phyloP scores from a whole-genome alignment of 2,329 filamentous ascomycete genomes.

The Grosmannia serpens region DNA sequence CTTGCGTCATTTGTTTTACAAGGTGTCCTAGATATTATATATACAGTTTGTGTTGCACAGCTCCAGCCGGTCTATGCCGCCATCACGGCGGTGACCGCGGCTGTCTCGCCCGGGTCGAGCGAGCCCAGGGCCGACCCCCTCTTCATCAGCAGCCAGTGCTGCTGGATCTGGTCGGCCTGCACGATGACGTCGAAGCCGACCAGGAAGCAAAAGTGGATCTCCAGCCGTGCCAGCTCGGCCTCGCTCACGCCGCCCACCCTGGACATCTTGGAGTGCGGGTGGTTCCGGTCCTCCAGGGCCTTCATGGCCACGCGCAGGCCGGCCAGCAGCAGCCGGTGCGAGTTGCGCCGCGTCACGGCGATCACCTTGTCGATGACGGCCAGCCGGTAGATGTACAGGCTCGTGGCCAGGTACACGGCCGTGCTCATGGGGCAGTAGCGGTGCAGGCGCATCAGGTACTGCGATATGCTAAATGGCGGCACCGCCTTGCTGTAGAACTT shows the following conservation, averaged over 20 bases:
- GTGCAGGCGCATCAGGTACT: conserved; percentile 80
- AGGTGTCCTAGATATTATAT: not conserved
- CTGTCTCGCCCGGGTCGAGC: conserved; percentile 10
- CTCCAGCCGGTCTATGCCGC: not conserved
- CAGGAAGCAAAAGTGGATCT: conserved; percentile 82
- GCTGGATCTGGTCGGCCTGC: conserved; percentile 44
- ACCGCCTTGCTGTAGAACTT: conserved; percentile 89
- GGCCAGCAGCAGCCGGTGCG: conserved; percentile 75
- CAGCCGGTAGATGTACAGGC: conserved; percentile 75
- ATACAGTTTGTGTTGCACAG: not conserved
- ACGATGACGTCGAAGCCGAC: conserved; percentile 73
- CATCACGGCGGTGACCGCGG: conserved; percentile 1
- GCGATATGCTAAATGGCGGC: conserved; percentile 69
- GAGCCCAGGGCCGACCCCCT: conserved; percentile 12
- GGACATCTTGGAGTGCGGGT: conserved; percentile 72
- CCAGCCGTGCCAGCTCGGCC: conserved; percentile 67
- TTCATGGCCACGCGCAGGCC: conserved; percentile 85
- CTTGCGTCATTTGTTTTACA: not conserved
- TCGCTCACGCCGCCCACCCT: conserved; percentile 82
- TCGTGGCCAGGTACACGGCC: conserved; percentile 83
- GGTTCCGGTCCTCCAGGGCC: conserved; percentile 83
- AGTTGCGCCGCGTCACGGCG: conserved; percentile 70
- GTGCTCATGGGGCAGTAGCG: conserved; percentile 88
- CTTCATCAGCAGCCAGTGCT: conserved; percentile 54
- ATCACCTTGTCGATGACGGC: conserved; percentile 68